Evolutionary conservation across 176 grass and related monocot genomes (phyloP).

Genomic region (Aegilops bicornis): DNA sequence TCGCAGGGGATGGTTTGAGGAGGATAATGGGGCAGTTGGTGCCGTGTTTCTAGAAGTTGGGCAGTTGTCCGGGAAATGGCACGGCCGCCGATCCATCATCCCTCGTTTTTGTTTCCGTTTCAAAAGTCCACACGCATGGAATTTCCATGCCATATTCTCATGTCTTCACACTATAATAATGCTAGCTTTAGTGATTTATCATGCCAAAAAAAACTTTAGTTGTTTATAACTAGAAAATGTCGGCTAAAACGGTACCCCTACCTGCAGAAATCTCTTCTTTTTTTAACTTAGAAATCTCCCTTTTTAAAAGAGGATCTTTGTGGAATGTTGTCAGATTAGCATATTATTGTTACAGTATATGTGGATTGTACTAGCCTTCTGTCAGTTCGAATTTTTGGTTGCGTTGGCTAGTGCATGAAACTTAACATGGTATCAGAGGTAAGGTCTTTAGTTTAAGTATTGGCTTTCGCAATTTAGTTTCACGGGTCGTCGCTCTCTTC

Average conservation of each 20-base stretch:
- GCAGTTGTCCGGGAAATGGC: slow-evolving; percentile 1
- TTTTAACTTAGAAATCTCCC: no score
- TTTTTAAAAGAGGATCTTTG: background rate
- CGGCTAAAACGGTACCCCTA: background rate
- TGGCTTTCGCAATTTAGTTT: no score
- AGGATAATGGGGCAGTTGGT: slow-evolving; percentile 18
- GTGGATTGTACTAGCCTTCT: no score
- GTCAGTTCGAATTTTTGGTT: no score
- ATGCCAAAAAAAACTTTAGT: no score
- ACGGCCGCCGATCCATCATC: no score
- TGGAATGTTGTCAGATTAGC: background rate
- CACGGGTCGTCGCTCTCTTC: no score
- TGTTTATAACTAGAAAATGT: background rate
- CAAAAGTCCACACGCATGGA: background rate
- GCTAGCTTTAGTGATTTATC: background rate
- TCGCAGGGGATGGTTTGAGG: background rate
- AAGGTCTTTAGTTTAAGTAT: no score
- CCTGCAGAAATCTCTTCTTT: background rate
- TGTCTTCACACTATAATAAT: background rate
- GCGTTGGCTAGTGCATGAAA: no score
- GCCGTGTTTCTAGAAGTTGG: slow-evolving; percentile 4
- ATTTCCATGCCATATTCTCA: background rate
- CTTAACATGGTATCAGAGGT: no score
- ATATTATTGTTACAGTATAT: background rate
- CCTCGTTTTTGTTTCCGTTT: background rate